Conservation (phyloP, 805 yeast genomes). For the Metschnikowia gelsemii region DNA sequence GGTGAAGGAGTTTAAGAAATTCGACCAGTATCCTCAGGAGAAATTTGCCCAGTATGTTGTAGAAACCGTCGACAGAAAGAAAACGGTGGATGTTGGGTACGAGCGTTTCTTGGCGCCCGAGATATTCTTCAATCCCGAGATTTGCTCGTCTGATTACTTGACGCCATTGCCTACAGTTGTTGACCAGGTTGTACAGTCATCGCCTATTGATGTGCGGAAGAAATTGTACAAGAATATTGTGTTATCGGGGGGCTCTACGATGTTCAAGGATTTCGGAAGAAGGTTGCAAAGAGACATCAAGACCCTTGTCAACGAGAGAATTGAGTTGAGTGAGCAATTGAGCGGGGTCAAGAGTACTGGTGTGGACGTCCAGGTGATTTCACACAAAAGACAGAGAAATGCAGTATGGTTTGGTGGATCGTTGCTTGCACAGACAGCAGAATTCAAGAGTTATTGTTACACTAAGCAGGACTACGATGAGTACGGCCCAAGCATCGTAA, state of each 20-base stretch:
- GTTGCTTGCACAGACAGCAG: conserved; percentile 92
- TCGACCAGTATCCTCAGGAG: conserved; percentile 84
- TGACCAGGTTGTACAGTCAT: conserved; percentile 89
- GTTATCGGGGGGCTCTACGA: conserved; percentile 95
- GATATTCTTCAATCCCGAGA: conserved; percentile 96
- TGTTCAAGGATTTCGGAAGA: conserved; percentile 98
- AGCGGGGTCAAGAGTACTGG: conserved; percentile 84
- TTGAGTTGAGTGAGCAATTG: conserved; percentile 72
- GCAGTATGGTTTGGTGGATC: conserved; percentile 99
- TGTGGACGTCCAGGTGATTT: conserved; percentile 93
- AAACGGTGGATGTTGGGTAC: conserved; percentile 87
- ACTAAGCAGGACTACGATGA: conserved; percentile 97
- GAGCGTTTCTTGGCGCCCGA: conserved; percentile 99
- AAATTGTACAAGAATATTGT: conserved; percentile 95
- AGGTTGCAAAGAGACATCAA: conserved; percentile 94
- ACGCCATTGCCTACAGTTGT: conserved; percentile 97
- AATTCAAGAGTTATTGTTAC: conserved; percentile 93
- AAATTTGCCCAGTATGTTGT: conserved; percentile 91
- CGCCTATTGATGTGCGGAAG: conserved; percentile 97
- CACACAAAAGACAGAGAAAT: conserved; percentile 95
- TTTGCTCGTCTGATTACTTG: conserved; percentile 89
- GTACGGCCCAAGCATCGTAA: conserved; percentile 94
- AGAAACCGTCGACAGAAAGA: conserved; percentile 70
- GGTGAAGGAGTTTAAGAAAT: conserved; percentile 92
- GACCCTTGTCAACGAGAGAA: conserved; percentile 83